phyloP scores from a whole-genome alignment of 257 asterid species.

The Gentiana macrophylla region DNA sequence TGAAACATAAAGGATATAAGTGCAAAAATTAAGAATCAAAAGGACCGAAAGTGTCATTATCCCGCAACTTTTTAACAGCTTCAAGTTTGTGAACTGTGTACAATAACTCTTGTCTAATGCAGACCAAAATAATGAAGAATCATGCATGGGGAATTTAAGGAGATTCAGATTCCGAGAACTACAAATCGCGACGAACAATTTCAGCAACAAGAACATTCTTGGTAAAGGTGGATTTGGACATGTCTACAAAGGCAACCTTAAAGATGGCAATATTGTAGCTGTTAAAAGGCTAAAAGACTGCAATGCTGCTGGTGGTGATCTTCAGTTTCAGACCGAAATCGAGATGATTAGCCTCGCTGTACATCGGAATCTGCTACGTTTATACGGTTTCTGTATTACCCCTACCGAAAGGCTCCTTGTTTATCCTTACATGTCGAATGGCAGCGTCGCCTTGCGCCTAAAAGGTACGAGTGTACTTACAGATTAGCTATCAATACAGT shows the following conservation, averaged over 20 bases:
- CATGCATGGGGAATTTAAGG: constrained; percentile 73
- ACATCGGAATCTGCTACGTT: constrained; percentile 73
- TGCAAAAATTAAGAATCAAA: too few relatives aligned
- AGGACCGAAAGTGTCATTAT: too few relatives aligned
- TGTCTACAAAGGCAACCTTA: constrained; percentile 83
- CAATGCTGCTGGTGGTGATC: constrained; percentile 60
- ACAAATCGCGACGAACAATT: constrained; percentile 70
- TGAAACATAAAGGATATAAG: too few relatives aligned
- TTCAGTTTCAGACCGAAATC: constrained; percentile 88
- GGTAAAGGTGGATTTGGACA: constrained; percentile 94
- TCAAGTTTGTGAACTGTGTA: too few relatives aligned
- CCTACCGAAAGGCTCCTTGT: constrained; percentile 68
- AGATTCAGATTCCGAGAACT: constrained; percentile 72
- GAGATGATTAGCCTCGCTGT: constrained; percentile 95
- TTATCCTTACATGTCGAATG: constrained; percentile 92
- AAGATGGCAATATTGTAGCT: constrained; percentile 73
- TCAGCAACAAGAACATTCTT: constrained; percentile 76
- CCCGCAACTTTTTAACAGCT: too few relatives aligned
- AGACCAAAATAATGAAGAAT: constrained; percentile 66
- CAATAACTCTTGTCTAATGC: constrained; percentile 7
- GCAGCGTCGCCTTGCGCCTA: constrained; percentile 89
- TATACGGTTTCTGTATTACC: constrained; percentile 75
- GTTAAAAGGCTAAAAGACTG: constrained; percentile 89
- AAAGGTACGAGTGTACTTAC: constrained; percentile 37
- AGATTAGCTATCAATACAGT: not conserved